Evolutionary conservation across 148 eudicot genomes (phyloP).

Genomic region (Chenopodium suecicum): DNA sequence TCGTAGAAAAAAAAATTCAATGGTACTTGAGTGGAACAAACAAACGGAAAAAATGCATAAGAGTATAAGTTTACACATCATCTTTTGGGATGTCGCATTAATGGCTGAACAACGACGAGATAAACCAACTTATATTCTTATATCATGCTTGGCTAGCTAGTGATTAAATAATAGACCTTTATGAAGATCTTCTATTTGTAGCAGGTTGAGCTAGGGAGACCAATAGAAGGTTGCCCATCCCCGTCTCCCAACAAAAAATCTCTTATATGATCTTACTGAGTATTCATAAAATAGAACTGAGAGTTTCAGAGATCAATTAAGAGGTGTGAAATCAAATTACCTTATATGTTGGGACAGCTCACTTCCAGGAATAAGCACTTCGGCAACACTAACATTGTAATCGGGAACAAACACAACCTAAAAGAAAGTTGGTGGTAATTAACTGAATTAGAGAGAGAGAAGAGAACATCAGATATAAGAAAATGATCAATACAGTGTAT

Average conservation of each 20-base stretch:
- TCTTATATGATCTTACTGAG: not conserved
- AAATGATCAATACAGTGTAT: not conserved
- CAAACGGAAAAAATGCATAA: no score
- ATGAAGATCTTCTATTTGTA: not conserved
- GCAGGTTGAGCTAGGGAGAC: not conserved
- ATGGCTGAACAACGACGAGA: not conserved
- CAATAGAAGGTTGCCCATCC: not conserved
- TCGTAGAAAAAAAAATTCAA: no score
- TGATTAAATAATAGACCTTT: no score
- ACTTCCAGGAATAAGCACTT: constrained; percentile 87
- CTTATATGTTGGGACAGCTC: constrained; percentile 98
- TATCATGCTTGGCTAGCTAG: constrained; percentile 1
- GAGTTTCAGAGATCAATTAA: not conserved
- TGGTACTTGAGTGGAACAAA: no score
- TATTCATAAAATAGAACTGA: not conserved
- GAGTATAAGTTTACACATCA: not conserved
- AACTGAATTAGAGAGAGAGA: constrained; percentile 4
- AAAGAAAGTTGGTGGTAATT: constrained; percentile 14
- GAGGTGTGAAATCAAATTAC: constrained; percentile 33
- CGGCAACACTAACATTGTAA: constrained; percentile 97
- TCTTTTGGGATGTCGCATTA: not conserved
- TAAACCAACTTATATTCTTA: not conserved
- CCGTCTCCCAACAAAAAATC: not conserved
- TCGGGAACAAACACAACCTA: constrained; percentile 96
- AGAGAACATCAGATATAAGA: not conserved